Percentiles rank a stretch among this genome's conserved stretches.
Evolutionary conservation across 1,284 basidiomycete genomes (phyloP).

Genomic region (Abortiporus biennis): DNA sequence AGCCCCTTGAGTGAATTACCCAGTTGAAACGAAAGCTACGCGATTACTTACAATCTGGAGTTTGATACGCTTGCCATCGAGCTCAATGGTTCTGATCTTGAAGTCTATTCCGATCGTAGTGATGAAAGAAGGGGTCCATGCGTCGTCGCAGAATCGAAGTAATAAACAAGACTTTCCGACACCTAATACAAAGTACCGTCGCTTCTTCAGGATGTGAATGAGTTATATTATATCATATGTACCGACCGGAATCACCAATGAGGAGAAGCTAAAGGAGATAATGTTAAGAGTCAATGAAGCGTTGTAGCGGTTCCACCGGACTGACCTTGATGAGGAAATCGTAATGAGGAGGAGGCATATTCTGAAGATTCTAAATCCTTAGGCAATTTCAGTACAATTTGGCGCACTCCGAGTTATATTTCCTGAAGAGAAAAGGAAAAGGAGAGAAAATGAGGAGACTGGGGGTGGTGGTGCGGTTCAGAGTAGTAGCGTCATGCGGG

Average conservation of each 20-base stretch:
- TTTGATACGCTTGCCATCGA: conserved; percentile 95
- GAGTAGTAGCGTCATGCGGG: background rate
- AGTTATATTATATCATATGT: conserved; percentile 15
- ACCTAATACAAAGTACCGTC: conserved; percentile 39
- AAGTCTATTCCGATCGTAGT: conserved; percentile 98
- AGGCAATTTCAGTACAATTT: too few relatives aligned
- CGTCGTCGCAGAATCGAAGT: conserved; percentile 98
- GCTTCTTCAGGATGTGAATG: background rate
- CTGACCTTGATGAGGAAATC: conserved; percentile 89
- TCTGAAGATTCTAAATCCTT: conserved; percentile 7
- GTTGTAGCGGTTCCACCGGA: conserved; percentile 2
- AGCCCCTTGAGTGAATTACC: background rate
- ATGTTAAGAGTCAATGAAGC: conserved; percentile 7
- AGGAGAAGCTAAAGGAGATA: conserved; percentile 67
- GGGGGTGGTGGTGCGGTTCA: background rate
- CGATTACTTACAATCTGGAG: conserved; percentile 79
- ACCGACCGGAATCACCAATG: conserved; percentile 89
- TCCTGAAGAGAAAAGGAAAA: too few relatives aligned
- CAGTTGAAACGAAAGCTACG: background rate
- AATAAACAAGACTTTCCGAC: conserved; percentile 99
- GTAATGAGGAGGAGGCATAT: conserved; percentile 83
- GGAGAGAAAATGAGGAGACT: too few relatives aligned
- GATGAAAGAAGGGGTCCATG: conserved; percentile 99
- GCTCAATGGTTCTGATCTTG: conserved; percentile 95
- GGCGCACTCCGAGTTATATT: too few relatives aligned